Evolutionary conservation across 176 grass and related monocot genomes (phyloP).

Genomic region (Pontederia paniculata): DNA sequence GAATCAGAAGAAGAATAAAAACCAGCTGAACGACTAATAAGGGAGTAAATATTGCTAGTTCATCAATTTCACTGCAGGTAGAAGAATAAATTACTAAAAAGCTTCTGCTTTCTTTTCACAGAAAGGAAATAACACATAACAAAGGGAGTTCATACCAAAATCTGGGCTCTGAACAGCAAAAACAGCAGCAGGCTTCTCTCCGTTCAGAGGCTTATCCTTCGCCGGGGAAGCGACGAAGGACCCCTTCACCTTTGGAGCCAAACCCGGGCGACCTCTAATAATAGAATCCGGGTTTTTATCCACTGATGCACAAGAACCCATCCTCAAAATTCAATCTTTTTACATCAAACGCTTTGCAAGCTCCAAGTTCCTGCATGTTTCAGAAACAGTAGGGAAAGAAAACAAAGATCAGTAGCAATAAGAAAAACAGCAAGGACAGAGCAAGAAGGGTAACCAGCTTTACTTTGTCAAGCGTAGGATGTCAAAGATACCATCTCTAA

Average conservation of each 20-base stretch:
- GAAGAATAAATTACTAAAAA: not conserved
- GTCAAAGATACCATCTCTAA: not conserved
- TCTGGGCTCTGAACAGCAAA: not conserved
- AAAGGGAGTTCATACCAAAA: slow-evolving; percentile 5
- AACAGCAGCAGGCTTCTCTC: not conserved
- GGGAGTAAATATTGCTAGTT: no score
- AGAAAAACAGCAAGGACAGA: not conserved
- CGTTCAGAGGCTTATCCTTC: slow-evolving; percentile 16
- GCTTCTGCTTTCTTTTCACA: not conserved
- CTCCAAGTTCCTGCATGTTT: not conserved
- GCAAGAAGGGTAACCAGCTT: not conserved
- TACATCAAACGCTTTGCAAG: not conserved
- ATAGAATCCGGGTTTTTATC: slow-evolving; percentile 1
- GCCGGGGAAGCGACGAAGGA: slow-evolving; percentile 4
- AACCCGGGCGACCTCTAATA: not conserved
- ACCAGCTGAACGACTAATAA: no score
- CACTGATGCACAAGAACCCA: slow-evolving; percentile 17
- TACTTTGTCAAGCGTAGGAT: not conserved
- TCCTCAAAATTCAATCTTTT: slow-evolving; percentile 10
- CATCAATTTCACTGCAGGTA: no score
- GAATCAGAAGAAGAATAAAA: no score
- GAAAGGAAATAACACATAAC: not conserved
- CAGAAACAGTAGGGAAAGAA: not conserved
- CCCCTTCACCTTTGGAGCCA: slow-evolving; percentile 6
- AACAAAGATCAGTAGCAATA: not conserved